Percentiles rank a stretch among this genome's conserved stretches.
phyloP scores from a whole-genome alignment of 345 rosid genomes.

The Eucalyptus caleyi region DNA sequence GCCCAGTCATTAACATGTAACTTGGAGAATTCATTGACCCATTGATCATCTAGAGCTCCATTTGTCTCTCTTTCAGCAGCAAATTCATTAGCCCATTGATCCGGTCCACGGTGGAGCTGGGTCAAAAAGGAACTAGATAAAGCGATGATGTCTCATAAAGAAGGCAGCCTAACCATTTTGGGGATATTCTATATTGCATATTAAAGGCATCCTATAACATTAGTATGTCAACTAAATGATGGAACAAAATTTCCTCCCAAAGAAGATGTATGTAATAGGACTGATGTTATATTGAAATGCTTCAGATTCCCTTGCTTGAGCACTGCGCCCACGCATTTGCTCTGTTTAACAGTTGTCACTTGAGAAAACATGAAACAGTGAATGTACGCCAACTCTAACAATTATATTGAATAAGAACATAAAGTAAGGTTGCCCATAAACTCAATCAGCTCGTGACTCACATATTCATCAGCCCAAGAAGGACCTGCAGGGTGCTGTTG shows the following conservation, averaged over 20 bases:
- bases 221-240: neutral
- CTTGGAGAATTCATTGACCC: conserved; percentile 98
- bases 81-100: conserved; percentile 87
- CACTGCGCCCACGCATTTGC: neutral
- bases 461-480: conserved; percentile 94
- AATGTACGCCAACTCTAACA: neutral
- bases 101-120: conserved; percentile 47
- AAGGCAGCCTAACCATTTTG: neutral
- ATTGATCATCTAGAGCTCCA: conserved; percentile 56
- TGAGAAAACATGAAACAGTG: neutral
- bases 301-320: neutral
- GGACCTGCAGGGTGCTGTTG: conserved; percentile 51
- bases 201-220: neutral
- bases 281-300: neutral
- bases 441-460: conserved; percentile 31
- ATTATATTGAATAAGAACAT: neutral
- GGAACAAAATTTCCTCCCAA: neutral
- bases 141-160: neutral
- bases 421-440: neutral
- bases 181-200: neutral
- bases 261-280: neutral
- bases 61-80: conserved; percentile 42
- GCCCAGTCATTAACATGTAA: conserved; percentile 85
- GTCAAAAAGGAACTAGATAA: conserved; percentile 3
- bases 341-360: neutral